Evolutionary conservation across 2,329 filamentous ascomycete species (phyloP), one percentile per base, ranked within the genome.

Genomic region (Colletotrichum sublineola): DNA sequence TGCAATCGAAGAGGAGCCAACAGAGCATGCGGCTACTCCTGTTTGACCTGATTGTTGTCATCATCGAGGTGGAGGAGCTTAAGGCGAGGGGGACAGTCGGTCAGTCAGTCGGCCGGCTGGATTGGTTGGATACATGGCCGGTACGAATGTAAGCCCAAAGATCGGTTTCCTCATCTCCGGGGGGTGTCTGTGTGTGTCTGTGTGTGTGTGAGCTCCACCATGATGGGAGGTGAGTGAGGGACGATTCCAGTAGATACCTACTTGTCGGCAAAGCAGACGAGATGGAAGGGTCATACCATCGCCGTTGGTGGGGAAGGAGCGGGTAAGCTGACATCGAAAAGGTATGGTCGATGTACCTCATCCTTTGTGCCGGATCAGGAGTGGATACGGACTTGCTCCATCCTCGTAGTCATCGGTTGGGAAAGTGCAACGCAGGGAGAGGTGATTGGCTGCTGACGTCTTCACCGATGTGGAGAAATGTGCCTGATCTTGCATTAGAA

Each of bases 401-500:
- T 63, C 12, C 42, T 71, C 50, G 63, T 61, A 57, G 67, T 63
- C 40, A 66, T 57, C 44, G 48, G 44, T 20, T 36, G 40, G 24
- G 31, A 48, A 56, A 61, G 36, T 24, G 68, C 53, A 31, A 42
- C 40, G 31, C n/a, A n/a, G 42, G 24, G 9, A 33, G 29, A 24
- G 15, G 53, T 64, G 52, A 72, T 68, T 72, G 69, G 69, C 5
- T 36, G 31, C 52, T 38, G 31, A 29, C 38, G 40, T 46, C 65
- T 50, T 72, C 52, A 72, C 69, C 69, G 69, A 72, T 58, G 69
- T 72, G 69, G 69, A 72, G 65, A 33, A 68, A 42, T 20, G 65
- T 72, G 69, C 69, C 53, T 72, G 65, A 72, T 72, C 69, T 72
- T 68, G 69, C 69, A 72, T 72, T 60, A 53, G 36, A 67, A 42